A percentile compares a stretch with the other conserved stretches of the same genome.
Evolutionary conservation across 2,329 filamentous ascomycete species (phyloP).

Genomic region (Arthrobotrys sphaeroides): DNA sequence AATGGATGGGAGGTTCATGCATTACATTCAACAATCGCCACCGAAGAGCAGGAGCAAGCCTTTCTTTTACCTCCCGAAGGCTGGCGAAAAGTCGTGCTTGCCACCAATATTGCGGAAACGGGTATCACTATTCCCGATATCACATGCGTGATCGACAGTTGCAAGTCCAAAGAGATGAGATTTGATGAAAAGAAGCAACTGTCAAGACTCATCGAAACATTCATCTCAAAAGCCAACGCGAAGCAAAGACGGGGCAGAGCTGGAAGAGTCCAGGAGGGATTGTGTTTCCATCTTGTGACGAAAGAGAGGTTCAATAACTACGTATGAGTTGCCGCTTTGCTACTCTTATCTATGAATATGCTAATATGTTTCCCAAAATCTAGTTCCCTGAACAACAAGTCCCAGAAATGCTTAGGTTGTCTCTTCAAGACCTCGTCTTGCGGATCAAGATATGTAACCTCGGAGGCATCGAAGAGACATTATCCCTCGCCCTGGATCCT

Average conservation of each 20-base stretch:
- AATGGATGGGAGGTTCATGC: slow-evolving; percentile 83
- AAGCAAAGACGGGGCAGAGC: slow-evolving; percentile 94
- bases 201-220: slow-evolving; percentile 89
- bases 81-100: slow-evolving; percentile 89
- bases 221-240: slow-evolving; percentile 93
- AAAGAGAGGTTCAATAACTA: slow-evolving; percentile 83
- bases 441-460: slow-evolving; percentile 97
- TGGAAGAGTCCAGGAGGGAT: slow-evolving; percentile 90
- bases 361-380: not conserved
- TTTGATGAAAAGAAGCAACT: slow-evolving; percentile 94
- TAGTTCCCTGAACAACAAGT: slow-evolving; percentile 91
- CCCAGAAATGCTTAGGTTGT: slow-evolving; percentile 93
- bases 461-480: slow-evolving; percentile 88
- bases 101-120: slow-evolving; percentile 97
- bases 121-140: slow-evolving; percentile 98
- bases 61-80: slow-evolving; percentile 86
- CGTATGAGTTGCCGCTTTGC: slow-evolving; percentile 58
- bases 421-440: slow-evolving; percentile 92
- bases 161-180: slow-evolving; percentile 96
- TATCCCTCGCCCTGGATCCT: slow-evolving; percentile 86
- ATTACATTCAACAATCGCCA: slow-evolving; percentile 92
- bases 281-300: slow-evolving; percentile 97
- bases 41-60: slow-evolving; percentile 92
- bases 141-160: slow-evolving; percentile 94
- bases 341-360: not conserved